Conservation (phyloP, 345 rosid species). For the Ailanthus altissimus region DNA sequence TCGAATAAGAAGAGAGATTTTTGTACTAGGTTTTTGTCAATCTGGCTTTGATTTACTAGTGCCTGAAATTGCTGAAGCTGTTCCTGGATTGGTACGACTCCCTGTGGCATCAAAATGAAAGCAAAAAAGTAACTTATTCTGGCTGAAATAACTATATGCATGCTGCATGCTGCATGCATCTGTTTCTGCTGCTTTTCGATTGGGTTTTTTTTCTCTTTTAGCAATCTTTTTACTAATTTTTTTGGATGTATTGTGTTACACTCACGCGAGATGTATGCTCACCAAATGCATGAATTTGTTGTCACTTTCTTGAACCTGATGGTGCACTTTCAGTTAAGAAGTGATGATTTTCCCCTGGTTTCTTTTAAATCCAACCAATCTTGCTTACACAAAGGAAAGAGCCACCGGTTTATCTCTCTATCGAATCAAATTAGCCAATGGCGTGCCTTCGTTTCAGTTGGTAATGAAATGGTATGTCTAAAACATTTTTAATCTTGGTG, state of each 20-base stretch:
- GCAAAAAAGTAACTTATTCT: too few species aligned
- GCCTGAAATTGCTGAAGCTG: constrained; percentile 54
- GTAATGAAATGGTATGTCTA: too few species aligned
- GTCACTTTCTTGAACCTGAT: background rate
- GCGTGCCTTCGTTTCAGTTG: too few species aligned
- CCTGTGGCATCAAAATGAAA: constrained; percentile 30
- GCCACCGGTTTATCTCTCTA: too few species aligned
- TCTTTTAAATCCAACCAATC: too few species aligned
- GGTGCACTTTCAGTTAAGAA: background rate
- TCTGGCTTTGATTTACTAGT: constrained; percentile 39
- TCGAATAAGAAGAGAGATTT: constrained; percentile 54
- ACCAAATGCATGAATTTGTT: background rate
- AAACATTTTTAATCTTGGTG: too few species aligned
- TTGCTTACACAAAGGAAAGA: too few species aligned
- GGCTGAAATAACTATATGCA: too few species aligned
- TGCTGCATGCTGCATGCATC: too few species aligned
- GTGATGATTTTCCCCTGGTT: background rate
- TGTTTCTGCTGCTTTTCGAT: background rate
- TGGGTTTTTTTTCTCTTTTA: background rate
- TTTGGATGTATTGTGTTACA: background rate
- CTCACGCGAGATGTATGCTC: background rate
- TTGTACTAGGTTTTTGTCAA: constrained; percentile 28
- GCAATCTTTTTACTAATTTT: background rate
- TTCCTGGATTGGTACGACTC: constrained; percentile 51
- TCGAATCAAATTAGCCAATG: too few species aligned